These are phyloP conservation scores for Glebionis coronaria DNA, from an alignment of 129 eudicot genomes.

Conservation along the genomic window DNA sequence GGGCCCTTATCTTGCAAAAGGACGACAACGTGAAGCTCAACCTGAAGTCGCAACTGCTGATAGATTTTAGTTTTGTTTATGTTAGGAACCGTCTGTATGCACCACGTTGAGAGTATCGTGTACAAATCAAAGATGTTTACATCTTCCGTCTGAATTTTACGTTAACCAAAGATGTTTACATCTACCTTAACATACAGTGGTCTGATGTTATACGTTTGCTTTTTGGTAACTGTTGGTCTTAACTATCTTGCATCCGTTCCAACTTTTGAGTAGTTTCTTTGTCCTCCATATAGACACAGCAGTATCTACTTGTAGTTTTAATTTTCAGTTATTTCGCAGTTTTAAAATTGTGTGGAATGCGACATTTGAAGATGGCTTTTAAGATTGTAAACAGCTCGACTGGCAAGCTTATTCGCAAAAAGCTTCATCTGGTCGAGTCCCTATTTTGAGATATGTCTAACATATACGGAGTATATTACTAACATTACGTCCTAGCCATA, in stretches of 20 bases:
- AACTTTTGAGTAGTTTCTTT: not conserved
- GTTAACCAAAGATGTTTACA: too few species aligned
- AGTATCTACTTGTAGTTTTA: too few species aligned
- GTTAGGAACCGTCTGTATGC: not conserved
- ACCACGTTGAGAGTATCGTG: not conserved
- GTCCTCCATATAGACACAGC: not conserved
- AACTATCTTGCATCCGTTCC: not conserved
- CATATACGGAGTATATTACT: not conserved
- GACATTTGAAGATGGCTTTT: not conserved
- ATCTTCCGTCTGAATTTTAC: not conserved
- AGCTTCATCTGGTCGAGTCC: not conserved
- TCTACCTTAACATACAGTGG: not conserved
- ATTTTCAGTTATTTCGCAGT: not conserved
- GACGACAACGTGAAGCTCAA: slow-evolving; percentile 62
- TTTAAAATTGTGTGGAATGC: not conserved
- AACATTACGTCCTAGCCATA: not conserved
- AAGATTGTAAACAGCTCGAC: not conserved
- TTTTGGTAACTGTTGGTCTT: not conserved
- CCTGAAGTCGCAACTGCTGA: slow-evolving; percentile 80
- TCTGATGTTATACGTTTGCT: not conserved
- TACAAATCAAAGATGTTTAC: not conserved
- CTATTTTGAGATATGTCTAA: too few species aligned
- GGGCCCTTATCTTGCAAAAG: slow-evolving; percentile 78
- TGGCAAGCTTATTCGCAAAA: not conserved
- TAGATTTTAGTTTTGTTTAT: slow-evolving; percentile 45